Base-by-base conservation (phyloP, 257 asterid genomes). In the Fraxinus cuspidata region DNA sequence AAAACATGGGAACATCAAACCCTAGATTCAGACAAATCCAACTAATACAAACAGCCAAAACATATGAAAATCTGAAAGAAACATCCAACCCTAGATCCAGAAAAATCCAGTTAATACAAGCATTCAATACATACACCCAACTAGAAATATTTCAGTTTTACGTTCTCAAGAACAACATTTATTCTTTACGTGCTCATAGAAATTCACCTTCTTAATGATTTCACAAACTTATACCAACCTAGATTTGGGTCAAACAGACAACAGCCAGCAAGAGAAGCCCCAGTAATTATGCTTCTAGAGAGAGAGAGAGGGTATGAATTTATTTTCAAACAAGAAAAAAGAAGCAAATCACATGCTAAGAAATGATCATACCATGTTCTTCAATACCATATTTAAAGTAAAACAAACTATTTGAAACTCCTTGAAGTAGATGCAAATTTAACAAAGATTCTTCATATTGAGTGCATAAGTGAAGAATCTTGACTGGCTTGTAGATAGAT, bases 71-170 rank as follows among this genome's bases (percentile, higher is more conserved):
- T 71, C 69, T 29, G 65, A 70, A 38, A 75, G 25, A 35, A 77
- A 38, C 35, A 49, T 34, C 60, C 60, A 77, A 74, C 79, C 81
- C 85, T 70, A 73, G 72, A n/a, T 53, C 37, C 74, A 31, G 75
- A 19, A 25, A 19, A 53, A 53, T 19, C 25, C 2, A 53, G 15
- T 47, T 53, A 53, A 53, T 53, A 51, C 60, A 53, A 53, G 4
- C 27, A 77, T 81, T 72, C 65, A 29, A 16, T 44, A 44, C 66
- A 28, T n/a, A 19, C 23, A 80, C 37, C 42, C 64, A 53, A n/a
- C 21, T 1, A 75, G n/a, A 35, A 44, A 72, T 70, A 51, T 11
- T 66, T 34, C 19, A 47, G 38, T 32, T 60, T 44, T 40, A 31
- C 60, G 53, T 27, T 21, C 65, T 42, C 71, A 73, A 32, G 74